Evolutionary conservation across 129 eudicot species (phyloP), one percentile per base, ranked within the genome.

Genomic region (Flaveria ramosissima): DNA sequence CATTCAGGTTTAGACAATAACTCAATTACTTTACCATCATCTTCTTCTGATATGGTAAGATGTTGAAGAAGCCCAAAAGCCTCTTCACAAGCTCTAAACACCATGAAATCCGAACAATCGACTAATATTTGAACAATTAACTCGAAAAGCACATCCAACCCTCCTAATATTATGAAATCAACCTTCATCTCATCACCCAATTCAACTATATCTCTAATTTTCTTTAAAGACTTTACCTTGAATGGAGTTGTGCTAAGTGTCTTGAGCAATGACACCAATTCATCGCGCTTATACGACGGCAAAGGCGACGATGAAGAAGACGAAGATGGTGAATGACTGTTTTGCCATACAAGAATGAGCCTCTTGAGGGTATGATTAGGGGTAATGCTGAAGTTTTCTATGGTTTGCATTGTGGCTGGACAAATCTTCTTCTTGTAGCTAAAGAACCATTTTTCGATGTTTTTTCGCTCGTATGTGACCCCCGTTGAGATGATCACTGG

Each of bases 401-500:
- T 68, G 20, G 16, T 36, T 78, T 87, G 97, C 95, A 89, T 92
- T 56, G 97, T 92, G 72, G 92, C 86, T 0, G 97, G 97, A 75
- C 97, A 92, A n/a, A 86, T 87, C 67, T 71, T 89, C 71, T 92
- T 92, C 79, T 82, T 81, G 90, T 87, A 92, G 4, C 78, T 70
- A 52, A 71, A 75, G 80, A 89, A 78, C 97, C 97, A 92, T 73
- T 78, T 89, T 62, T 92, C 91, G 73, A 92, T 92, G 83, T 80
- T 80, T 52, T 87, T 89, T 1, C 92, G 80, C 36, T 92, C 97
- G 23, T 92, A 92, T 0, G 96, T 85, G 55, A 92, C 96, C 4
- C 97, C 97, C 0, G 97, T 89, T 2, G 89, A 85, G 86, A 92
- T 92, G 20, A 85, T 92, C 4, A 92, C 97, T 4, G 97, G 97